Evolutionary conservation across 2,329 filamentous ascomycete genomes (phyloP).

Genomic region (Neofusicoccum umdonicola): DNA sequence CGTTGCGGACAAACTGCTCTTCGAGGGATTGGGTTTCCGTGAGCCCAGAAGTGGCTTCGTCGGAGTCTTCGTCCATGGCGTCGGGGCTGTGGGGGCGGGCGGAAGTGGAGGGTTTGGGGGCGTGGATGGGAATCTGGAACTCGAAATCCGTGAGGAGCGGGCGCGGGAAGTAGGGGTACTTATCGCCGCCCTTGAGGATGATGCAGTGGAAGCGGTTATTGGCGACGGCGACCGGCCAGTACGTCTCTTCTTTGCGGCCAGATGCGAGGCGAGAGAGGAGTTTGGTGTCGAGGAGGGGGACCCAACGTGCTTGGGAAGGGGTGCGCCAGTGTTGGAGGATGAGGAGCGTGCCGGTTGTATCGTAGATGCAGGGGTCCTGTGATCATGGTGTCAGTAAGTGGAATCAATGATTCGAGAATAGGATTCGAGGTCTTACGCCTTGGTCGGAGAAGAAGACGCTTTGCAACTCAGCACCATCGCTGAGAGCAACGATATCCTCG

Average conservation of each 20-base stretch:
- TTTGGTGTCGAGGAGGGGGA: constrained; percentile 87
- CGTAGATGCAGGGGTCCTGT: constrained; percentile 92
- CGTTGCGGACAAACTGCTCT: constrained; percentile 75
- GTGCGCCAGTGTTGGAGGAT: constrained; percentile 88
- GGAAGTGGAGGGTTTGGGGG: constrained; percentile 29
- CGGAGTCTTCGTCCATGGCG: constrained; percentile 28
- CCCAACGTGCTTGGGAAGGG: constrained; percentile 82
- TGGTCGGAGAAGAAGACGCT: constrained; percentile 89
- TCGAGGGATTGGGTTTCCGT: constrained; percentile 66
- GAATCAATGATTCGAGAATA: not conserved
- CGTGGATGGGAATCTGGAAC: constrained; percentile 77
- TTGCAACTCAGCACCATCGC: constrained; percentile 69
- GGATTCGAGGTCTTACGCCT: constrained; percentile 59
- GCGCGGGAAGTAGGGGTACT: constrained; percentile 88
- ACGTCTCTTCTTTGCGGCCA: constrained; percentile 82
- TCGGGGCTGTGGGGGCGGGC: constrained; percentile 38
- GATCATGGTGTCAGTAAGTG: constrained; percentile 18
- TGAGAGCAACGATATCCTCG: constrained; percentile 84
- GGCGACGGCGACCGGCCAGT: constrained; percentile 94
- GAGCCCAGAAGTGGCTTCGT: constrained; percentile 23
- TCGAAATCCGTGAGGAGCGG: constrained; percentile 91
- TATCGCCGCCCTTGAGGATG: constrained; percentile 93
- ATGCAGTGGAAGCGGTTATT: constrained; percentile 95
- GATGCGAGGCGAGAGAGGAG: constrained; percentile 76
- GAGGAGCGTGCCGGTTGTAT: constrained; percentile 83